Evolutionary conservation across 2,329 filamentous ascomycete species (phyloP), one percentile per base, ranked within the genome.

Genomic region (Gremmenia infestans): DNA sequence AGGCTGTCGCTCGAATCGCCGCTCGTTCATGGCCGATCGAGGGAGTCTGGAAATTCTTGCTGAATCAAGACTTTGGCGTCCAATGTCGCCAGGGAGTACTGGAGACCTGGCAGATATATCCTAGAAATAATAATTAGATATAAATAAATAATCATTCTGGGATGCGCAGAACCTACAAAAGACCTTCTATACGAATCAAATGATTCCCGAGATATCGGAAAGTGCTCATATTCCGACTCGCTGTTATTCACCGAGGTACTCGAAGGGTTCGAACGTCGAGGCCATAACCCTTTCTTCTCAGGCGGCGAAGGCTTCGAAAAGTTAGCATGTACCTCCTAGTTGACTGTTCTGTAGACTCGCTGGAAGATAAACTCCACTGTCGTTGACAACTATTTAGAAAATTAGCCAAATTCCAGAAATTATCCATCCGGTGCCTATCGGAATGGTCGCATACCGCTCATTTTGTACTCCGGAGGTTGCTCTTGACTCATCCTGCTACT

Each of bases 171-270:
- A 78, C 87, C 65, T 81, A 96, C 93, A 76, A 97, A 97, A 61
- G 92, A 97, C 67, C 94, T 85, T 61, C 94, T 82, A 74, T 97
- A 97, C 3, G 92, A 96, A 71, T 97, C 94, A 69, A 97, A 97
- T 2, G 92, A 97, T 74, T 97, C 94, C 67, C 93, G 83, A 39
- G 92, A 96, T 71, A 97, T 97, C 61, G 88, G 91, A 71, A 97
- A 97, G 14, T 88, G 91, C 70, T 97, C 93, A 65, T 91, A 92
- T 60, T 96, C 91, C 66, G 86, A 85, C 57, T 89, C 77, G 65
- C 87, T 82, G 35, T 35, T 25, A 68, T 81, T 84, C 53, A 75
- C 78, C 5, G 82, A 85, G 45, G 74, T 75, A 54, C 80, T 76
- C 9, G 80, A 78, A 12, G 73, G 68, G 55, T 82, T 78, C 75